Conservation (phyloP, 208 protist genomes). For the Eutreptiella sp. region DNA sequence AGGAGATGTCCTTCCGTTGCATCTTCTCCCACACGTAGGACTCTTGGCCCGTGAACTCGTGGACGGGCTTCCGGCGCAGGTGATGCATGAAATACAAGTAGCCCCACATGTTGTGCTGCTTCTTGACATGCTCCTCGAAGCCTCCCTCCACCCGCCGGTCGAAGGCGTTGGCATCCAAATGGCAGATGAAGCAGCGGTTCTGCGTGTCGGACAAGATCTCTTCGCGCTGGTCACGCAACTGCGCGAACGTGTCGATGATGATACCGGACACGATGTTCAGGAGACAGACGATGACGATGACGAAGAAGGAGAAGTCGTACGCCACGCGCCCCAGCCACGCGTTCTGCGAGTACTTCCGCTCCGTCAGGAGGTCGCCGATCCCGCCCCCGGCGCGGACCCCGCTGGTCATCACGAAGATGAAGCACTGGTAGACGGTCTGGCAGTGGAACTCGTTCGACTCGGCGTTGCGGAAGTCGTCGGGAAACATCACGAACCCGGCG, state of each 20-base stretch:
- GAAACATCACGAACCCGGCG: slow-evolving; percentile 39
- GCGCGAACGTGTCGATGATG: slow-evolving; percentile 44
- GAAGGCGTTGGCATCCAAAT: slow-evolving; percentile 36
- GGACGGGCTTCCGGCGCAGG: slow-evolving; percentile 60
- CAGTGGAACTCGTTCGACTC: slow-evolving; percentile 48
- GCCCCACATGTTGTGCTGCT: slow-evolving; percentile 90
- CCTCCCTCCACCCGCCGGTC: slow-evolving; percentile 38
- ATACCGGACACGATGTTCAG: slow-evolving; percentile 55
- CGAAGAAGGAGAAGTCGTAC: slow-evolving; percentile 48
- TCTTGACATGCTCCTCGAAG: slow-evolving; percentile 70
- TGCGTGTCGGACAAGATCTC: slow-evolving; percentile 14
- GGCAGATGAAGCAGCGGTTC: slow-evolving; percentile 54
- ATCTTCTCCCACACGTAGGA: slow-evolving; percentile 60
- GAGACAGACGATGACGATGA: slow-evolving; percentile 47
- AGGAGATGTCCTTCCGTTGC: slow-evolving; percentile 45
- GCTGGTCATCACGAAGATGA: slow-evolving; percentile 19
- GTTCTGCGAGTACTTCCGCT: slow-evolving; percentile 11
- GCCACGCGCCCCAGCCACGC: background rate
- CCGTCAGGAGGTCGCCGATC: background rate
- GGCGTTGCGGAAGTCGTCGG: slow-evolving; percentile 38
- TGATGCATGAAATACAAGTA: slow-evolving; percentile 86
- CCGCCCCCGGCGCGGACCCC: background rate
- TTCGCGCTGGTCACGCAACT: slow-evolving; percentile 27
- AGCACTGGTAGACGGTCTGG: slow-evolving; percentile 21
- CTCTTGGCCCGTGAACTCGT: slow-evolving; percentile 71